Conservation (phyloP, 2,329 filamentous ascomycete genomes). For the Fusarium sp. region DNA sequence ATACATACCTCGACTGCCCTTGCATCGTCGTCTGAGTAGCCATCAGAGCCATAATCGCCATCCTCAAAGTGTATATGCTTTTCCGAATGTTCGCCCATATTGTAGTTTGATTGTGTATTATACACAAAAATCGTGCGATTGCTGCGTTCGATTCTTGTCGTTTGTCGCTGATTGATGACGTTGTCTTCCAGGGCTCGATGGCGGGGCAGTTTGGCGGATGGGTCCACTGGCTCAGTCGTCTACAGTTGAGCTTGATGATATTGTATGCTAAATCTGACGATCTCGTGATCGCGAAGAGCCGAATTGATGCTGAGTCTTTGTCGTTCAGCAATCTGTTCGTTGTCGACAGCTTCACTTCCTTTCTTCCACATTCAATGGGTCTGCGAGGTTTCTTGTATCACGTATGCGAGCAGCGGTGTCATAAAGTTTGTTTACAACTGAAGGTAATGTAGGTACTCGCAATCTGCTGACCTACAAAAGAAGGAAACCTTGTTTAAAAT, state of each 20-base stretch:
- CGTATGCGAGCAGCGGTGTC: background rate
- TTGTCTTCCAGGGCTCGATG: conserved; percentile 25
- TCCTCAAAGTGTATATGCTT: conserved; percentile 51
- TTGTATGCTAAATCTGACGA: background rate
- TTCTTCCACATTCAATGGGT: background rate
- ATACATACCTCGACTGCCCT: conserved; percentile 63
- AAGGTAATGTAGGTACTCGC: background rate
- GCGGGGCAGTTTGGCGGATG: conserved; percentile 30
- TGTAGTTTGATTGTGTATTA: background rate
- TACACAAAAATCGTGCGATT: conserved; percentile 1
- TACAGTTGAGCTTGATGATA: background rate
- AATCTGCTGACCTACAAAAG: background rate
- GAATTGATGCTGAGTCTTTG: background rate
- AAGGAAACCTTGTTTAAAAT: background rate
- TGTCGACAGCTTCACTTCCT: background rate
- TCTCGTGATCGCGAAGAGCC: background rate
- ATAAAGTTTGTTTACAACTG: background rate
- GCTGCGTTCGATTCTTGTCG: conserved; percentile 4
- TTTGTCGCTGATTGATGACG: conserved; percentile 31
- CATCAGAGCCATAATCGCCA: conserved; percentile 54
- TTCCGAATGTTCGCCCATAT: conserved; percentile 36
- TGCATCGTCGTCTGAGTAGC: conserved; percentile 63
- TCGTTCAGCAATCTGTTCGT: background rate
- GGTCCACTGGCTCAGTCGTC: conserved; percentile 18
- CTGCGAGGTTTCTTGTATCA: background rate